phyloP scores from a whole-genome alignment of 2,329 filamentous ascomycete species.

The Diaporthe capsici region DNA sequence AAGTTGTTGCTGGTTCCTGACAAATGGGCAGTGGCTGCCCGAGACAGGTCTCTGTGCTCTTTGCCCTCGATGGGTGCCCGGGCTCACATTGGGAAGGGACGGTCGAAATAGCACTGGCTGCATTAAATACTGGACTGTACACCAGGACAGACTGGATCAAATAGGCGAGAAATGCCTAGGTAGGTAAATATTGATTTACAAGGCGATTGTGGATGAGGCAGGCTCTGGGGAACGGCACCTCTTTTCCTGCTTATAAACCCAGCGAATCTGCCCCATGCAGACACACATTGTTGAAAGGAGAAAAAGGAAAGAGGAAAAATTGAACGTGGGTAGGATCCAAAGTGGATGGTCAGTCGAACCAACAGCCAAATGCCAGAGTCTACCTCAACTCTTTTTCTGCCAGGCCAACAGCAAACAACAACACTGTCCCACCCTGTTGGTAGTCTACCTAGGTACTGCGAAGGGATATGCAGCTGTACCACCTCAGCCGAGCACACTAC shows the following conservation, averaged over 20 bases:
- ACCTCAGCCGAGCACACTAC: slow-evolving; percentile 2
- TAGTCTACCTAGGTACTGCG: background rate
- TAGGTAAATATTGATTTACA: background rate
- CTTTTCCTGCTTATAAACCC: background rate
- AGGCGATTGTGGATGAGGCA: too few species aligned
- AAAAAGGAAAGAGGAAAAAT: background rate
- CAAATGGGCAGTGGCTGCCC: background rate
- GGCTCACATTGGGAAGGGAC: background rate
- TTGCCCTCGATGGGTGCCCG: background rate
- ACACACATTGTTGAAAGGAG: background rate
- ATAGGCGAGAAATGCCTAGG: background rate
- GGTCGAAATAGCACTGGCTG: background rate
- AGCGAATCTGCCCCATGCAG: background rate
- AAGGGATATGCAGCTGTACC: slow-evolving; percentile 6
- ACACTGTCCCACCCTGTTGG: background rate
- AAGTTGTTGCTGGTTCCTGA: background rate
- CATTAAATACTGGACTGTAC: background rate
- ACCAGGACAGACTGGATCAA: background rate
- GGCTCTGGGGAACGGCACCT: too few species aligned
- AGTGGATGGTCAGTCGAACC: background rate
- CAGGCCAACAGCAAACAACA: background rate
- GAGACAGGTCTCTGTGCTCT: slow-evolving; percentile 24
- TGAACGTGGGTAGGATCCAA: background rate
- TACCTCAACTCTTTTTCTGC: too few species aligned
- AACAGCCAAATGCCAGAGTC: background rate